These are phyloP conservation scores for Cadophora sp. DNA, from an alignment of 2,329 filamentous ascomycete genomes.

Conservation along the genomic window DNA sequence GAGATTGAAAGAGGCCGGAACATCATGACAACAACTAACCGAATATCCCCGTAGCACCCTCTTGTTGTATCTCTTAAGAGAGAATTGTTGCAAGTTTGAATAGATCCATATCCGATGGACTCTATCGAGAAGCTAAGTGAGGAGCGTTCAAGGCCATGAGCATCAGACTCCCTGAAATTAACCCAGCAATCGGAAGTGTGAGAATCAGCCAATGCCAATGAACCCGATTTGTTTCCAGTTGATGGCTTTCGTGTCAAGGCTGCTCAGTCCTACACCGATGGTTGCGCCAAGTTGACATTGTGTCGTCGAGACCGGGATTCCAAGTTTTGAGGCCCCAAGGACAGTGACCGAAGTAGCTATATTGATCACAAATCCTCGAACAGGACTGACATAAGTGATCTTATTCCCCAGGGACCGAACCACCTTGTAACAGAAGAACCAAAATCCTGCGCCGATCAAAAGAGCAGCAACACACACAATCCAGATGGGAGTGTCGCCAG, in stretches of 20 bases:
- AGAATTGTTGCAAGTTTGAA: too few species aligned
- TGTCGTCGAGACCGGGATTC: not conserved
- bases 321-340: not conserved
- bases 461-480: not conserved
- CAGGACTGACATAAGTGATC: not conserved
- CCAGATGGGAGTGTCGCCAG: not conserved
- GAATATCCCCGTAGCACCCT: too few species aligned
- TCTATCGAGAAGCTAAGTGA: not conserved
- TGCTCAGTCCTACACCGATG: not conserved
- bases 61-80: too few species aligned
- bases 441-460: not conserved
- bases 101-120: too few species aligned
- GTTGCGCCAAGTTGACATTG: not conserved
- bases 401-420: not conserved
- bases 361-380: not conserved
- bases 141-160: not conserved
- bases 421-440: not conserved
- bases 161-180: not conserved
- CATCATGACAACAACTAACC: too few species aligned
- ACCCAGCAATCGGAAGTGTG: not conserved
- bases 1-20: too few species aligned
- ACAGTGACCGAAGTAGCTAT: not conserved
- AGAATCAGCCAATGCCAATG: not conserved
- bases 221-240: slow-evolving; percentile 2
- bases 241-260: not conserved